Evolutionary conservation across 495 filamentous ascomycete genomes (phyloP).

Genomic region (Cryomyces antarcticus): DNA sequence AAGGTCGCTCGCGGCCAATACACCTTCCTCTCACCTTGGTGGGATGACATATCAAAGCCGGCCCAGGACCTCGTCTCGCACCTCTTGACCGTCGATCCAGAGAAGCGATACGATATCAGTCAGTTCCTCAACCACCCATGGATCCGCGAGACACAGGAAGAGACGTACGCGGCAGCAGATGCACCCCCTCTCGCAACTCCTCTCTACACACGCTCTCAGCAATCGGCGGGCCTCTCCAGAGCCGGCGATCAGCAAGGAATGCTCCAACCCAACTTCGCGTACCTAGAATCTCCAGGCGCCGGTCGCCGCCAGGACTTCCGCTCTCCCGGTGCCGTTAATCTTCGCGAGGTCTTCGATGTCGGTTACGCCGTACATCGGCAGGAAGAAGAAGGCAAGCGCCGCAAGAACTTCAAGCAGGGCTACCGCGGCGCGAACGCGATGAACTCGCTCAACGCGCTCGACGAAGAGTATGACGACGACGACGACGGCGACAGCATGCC

Average conservation of each 20-base stretch:
- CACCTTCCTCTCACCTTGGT: conserved; percentile 96
- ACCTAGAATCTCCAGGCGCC: conserved; percentile 33
- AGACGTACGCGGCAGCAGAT: conserved; percentile 49
- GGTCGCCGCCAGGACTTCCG: conserved; percentile 74
- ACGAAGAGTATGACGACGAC: conserved; percentile 44
- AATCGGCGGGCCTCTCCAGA: conserved; percentile 6
- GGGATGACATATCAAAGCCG: conserved; percentile 94
- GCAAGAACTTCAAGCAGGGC: conserved; percentile 56
- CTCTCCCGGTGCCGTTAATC: conserved; percentile 82
- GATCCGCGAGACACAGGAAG: conserved; percentile 62
- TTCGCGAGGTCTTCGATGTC: conserved; percentile 94
- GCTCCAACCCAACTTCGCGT: conserved; percentile 28
- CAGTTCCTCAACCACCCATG: conserved; percentile 85
- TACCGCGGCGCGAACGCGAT: conserved; percentile 34
- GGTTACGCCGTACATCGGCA: conserved; percentile 90
- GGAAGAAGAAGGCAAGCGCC: conserved; percentile 84
- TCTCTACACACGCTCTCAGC: conserved; percentile 30
- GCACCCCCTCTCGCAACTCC: conserved; percentile 62
- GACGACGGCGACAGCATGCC: conserved; percentile 31
- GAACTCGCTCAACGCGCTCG: conserved; percentile 43
- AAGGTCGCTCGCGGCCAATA: conserved; percentile 95
- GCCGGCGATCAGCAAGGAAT: conserved; percentile 6
- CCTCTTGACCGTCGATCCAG: conserved; percentile 78
- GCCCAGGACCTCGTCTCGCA: conserved; percentile 90
- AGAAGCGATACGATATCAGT: conserved; percentile 71